Evolutionary conservation across 345 rosid species (phyloP).

Genomic region (Populus simonii): DNA sequence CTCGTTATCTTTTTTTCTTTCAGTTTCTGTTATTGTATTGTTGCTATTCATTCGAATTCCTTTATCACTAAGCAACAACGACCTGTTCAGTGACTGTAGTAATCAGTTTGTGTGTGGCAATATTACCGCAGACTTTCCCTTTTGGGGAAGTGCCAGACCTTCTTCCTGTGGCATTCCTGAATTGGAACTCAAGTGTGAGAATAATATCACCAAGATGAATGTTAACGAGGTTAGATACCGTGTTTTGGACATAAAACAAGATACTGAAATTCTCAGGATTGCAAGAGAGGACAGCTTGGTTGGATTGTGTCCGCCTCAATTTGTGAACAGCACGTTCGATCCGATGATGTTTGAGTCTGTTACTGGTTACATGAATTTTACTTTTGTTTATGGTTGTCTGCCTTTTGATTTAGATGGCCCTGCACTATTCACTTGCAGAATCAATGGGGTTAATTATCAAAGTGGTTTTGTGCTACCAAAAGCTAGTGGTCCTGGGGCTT

Average conservation of each 20-base stretch:
- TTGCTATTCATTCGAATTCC: not conserved
- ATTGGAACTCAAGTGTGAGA: conserved; percentile 30
- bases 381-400: conserved; percentile 21
- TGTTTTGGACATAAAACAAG: conserved; percentile 11
- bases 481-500: not conserved
- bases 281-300: conserved; percentile 22
- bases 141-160: conserved; percentile 24
- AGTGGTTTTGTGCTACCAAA: not conserved
- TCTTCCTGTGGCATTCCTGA: conserved; percentile 23
- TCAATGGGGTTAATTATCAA: not conserved
- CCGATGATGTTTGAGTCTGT: conserved; percentile 2
- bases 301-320: conserved; percentile 15
- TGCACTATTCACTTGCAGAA: conserved; percentile 2
- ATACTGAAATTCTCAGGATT: conserved; percentile 12
- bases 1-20: not conserved
- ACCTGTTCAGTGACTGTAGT: not conserved
- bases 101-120: conserved; percentile 29
- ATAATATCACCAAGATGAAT: not conserved
- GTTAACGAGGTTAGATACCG: conserved; percentile 17
- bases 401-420: fast-evolving
- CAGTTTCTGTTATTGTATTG: not conserved
- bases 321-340: conserved; percentile 23
- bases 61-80: not conserved
- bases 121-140: conserved; percentile 33
- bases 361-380: conserved; percentile 4